Base-by-base conservation (phyloP, 2,329 filamentous ascomycete genomes). In the Fusarium floridanum region DNA sequence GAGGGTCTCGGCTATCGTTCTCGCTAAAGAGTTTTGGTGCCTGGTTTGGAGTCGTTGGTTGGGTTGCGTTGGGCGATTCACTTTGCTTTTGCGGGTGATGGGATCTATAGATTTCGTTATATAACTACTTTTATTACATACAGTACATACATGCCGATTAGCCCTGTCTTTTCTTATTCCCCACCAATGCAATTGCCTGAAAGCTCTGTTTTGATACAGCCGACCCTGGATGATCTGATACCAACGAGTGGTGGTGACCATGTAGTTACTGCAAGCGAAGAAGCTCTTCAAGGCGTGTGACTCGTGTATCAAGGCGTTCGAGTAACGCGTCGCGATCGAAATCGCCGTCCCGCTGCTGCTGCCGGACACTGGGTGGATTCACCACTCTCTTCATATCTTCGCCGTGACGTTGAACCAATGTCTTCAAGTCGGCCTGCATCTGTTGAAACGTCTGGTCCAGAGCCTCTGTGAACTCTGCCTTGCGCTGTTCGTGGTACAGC, bases 11-110 rank as follows among this genome's bases (percentile, higher is more conserved):
- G 48, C 27, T 55, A 55, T 55, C 48, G n/a, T 55, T 55, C 48
- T 55, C 48, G 48, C 48, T n/a, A 53, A 53, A 34, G 24, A 4
- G 48, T 29, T 29, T 48, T 27, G 43, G 43, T 32, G 16, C 48
- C 48, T 53, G 6, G 48, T 12, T n/a, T 43, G 39, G 22, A 53
- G 27, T 16, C 22, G 22, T 10, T 17, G 12, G 12, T 56, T 32
- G 53, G 53, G 53, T 56, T 56, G 53, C n/a, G 27, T 56, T 56
- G 29, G 27, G 53, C 29, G 53, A 56, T 57, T 57, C 29, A 34
- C 53, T 7, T 57, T 57, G 29, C 55, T 36, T 36, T 57, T 36
- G 55, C 29, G 29, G 29, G 29, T 57, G 55, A 57, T 34, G 55
- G 55, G 20, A 34, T 57, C 29, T 34, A 36, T 20, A 55, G 48